Evolutionary conservation across 371 early-diverging fungal genomes (phyloP).

Genomic region (Blakeslea trispora): DNA sequence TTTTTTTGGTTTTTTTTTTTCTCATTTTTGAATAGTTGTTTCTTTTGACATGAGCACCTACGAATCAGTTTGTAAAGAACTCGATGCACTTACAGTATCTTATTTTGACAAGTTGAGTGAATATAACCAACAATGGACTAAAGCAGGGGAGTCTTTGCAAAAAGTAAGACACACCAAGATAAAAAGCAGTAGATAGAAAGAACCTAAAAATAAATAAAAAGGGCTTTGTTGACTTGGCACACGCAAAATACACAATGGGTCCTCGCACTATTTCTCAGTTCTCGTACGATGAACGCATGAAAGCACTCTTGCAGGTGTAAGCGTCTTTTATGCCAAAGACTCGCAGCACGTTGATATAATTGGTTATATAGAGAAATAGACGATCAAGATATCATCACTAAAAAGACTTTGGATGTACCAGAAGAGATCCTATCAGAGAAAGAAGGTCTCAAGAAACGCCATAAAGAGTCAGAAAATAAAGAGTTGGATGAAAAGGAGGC

Average conservation of each 20-base stretch:
- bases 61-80: slow-evolving; percentile 28
- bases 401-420: slow-evolving; percentile 9
- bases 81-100: slow-evolving; percentile 33
- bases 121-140: slow-evolving; percentile 36
- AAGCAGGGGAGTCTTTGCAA: slow-evolving; percentile 27
- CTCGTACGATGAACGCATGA: slow-evolving; percentile 60
- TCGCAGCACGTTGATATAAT: too few relatives aligned
- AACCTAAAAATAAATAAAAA: slow-evolving; percentile 16
- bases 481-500: slow-evolving; percentile 11
- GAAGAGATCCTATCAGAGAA: slow-evolving; percentile 4
- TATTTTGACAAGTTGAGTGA: slow-evolving; percentile 39
- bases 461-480: slow-evolving; percentile 1
- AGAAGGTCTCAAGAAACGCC: slow-evolving; percentile 15
- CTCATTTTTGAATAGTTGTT: background rate
- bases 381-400: background rate
- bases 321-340: too few relatives aligned
- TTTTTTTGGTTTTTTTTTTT: slow-evolving; percentile 1
- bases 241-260: slow-evolving; percentile 62
- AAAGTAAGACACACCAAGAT: slow-evolving; percentile 21
- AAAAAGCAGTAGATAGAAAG: background rate
- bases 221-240: slow-evolving; percentile 54
- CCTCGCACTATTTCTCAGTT: slow-evolving; percentile 41
- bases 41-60: slow-evolving; percentile 6
- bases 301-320: slow-evolving; percentile 46
- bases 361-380: slow-evolving; percentile 25